Conservation (phyloP, 2,329 filamentous ascomycete genomes). For the Pseudonectria buxi region DNA sequence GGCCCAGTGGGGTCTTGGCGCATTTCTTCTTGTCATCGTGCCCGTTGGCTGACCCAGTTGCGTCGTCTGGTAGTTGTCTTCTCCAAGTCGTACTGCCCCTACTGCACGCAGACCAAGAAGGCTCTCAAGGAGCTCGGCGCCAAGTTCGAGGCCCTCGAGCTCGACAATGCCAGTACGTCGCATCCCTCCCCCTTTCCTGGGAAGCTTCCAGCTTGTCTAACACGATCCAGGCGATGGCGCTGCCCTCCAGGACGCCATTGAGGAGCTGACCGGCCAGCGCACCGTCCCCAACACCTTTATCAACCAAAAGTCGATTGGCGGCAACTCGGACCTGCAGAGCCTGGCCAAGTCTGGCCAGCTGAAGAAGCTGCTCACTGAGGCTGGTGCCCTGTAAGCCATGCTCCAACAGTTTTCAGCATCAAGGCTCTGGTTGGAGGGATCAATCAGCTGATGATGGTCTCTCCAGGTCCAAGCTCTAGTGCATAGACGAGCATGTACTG, state of each 20-base stretch:
- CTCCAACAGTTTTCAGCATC: slow-evolving; percentile 1
- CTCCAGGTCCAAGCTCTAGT: slow-evolving; percentile 19
- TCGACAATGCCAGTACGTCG: slow-evolving; percentile 76
- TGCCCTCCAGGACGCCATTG: slow-evolving; percentile 76
- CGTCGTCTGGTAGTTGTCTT: slow-evolving; percentile 63
- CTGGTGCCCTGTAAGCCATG: slow-evolving; percentile 34
- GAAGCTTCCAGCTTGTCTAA: slow-evolving; percentile 12
- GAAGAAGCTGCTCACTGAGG: slow-evolving; percentile 34
- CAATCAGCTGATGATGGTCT: slow-evolving; percentile 10
- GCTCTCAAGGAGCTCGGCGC: slow-evolving; percentile 64
- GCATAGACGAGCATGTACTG: slow-evolving; percentile 1
- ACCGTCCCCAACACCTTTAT: slow-evolving; percentile 98
- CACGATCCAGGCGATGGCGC: slow-evolving; percentile 64
- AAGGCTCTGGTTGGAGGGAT: slow-evolving; percentile 1
- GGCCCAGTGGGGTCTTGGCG: slow-evolving; percentile 2
- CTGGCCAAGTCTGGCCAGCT: slow-evolving; percentile 44
- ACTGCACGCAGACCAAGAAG: slow-evolving; percentile 75
- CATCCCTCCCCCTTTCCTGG: not conserved
- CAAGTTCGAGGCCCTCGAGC: slow-evolving; percentile 69
- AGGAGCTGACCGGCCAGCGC: slow-evolving; percentile 72
- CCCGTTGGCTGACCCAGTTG: slow-evolving; percentile 2
- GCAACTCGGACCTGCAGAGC: slow-evolving; percentile 76
- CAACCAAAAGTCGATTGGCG: slow-evolving; percentile 82
- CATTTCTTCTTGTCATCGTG: not conserved
- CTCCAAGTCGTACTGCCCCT: slow-evolving; percentile 94